phyloP scores from a whole-genome alignment of 805 yeast species.

The Myxozyma lipomycoides region DNA sequence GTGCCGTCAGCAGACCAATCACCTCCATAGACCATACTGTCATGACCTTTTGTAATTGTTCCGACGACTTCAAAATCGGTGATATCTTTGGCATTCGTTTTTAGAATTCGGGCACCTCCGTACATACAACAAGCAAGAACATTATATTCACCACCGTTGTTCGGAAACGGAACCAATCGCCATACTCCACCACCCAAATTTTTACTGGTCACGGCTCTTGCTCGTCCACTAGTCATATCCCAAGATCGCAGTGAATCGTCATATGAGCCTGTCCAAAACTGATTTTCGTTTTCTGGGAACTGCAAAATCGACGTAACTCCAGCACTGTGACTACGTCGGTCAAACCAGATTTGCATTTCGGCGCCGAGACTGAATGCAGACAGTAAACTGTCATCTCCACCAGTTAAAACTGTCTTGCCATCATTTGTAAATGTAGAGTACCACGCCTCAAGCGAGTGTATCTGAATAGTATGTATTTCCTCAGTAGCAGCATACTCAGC shows the following conservation, averaged over 20 bases:
- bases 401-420: constrained; percentile 53
- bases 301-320: constrained; percentile 84
- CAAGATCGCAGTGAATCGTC: constrained; percentile 72
- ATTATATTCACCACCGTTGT: constrained; percentile 25
- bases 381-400: constrained; percentile 83
- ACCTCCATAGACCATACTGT: constrained; percentile 94
- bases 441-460: constrained; percentile 84
- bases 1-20: constrained; percentile 63
- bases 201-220: constrained; percentile 41
- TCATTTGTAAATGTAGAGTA: constrained; percentile 60
- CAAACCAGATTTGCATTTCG: constrained; percentile 30
- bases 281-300: constrained; percentile 41
- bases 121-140: constrained; percentile 89
- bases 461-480: background rate
- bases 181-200: constrained; percentile 93
- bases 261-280: constrained; percentile 83
- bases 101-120: constrained; percentile 77
- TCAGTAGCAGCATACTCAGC: background rate
- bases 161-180: constrained; percentile 67
- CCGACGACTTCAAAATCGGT: constrained; percentile 19
- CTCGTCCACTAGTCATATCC: constrained; percentile 54
- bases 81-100: constrained; percentile 34
- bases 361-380: constrained; percentile 39
- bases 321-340: constrained; percentile 68
- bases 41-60: constrained; percentile 51